Base-by-base conservation (phyloP, 148 eudicot species). In the Rhododendron mucronatum region DNA sequence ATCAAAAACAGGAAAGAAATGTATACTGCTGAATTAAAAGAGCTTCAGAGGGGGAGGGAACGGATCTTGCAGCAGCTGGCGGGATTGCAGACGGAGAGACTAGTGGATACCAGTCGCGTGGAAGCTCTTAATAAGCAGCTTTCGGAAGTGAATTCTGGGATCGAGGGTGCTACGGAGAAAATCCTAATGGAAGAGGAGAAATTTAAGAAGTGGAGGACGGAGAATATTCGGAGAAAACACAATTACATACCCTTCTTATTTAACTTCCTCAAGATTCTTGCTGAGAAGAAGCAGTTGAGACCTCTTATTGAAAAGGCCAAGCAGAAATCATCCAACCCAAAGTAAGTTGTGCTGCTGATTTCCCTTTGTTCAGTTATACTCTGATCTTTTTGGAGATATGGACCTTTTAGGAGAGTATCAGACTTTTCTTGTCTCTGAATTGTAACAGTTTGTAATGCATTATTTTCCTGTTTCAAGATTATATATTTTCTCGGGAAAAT, bases 241-340 rank as follows among this genome's bases (percentile, higher is more conserved):
- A 97, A 96, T 83, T 97, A 95, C 84, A 97, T 97, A 80, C 99
- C 99, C 3, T 96, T 96, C 37, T 85, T 96, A 91, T 96, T 95
- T 90, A 96, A 96, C 88, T 97, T 97, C 86, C 91, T 96, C 80
- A 96, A 96, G 91, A 89, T 97, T 82, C 98, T 97, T 61, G 99
- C 99, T 44, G 99, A 97, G 84, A 96, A 96, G 94, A 96, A 96
- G 92, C 99, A 97, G 89, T 77, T 94, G 92, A 95, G 95, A 85
- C 95, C 99, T 55, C 94, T 95, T 45, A 93, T 95, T 35, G 99
- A 97, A 87, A 94, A 97, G 92, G 99, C 98, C 7, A 92, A 93
- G 87, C 95, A 97, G 91, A 97, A 93, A 89, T 84, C 95, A 14
- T 79, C 90, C 85, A 93, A 89, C 90, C 86, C 92, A 13, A 88